A percentile compares a stretch with the other conserved stretches of the same genome.
Evolutionary conservation across 1,284 basidiomycete species (phyloP).

Genomic region (Mycosarcoma mackinlayi): DNA sequence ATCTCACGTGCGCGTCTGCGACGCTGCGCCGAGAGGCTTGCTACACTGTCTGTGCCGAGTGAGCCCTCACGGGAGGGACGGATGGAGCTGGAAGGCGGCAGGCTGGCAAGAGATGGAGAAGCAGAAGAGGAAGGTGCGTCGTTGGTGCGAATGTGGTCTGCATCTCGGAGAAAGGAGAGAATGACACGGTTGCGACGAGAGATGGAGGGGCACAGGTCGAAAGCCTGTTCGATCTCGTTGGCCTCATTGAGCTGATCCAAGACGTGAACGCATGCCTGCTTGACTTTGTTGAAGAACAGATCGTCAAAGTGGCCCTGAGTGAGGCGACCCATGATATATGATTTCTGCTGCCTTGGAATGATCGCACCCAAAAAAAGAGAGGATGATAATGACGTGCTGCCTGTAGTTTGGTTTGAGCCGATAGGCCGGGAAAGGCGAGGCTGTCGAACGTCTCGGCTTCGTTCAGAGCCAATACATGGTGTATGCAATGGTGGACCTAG

Average conservation of each 20-base stretch:
- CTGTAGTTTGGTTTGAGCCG: background rate
- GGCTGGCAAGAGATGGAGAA: constrained; percentile 5
- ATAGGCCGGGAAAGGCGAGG: background rate
- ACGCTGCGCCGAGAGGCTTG: constrained; percentile 38
- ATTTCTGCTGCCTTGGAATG: no score
- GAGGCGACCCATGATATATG: constrained; percentile 32
- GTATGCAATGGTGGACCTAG: background rate
- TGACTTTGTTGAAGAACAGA: constrained; percentile 47
- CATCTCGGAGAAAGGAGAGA: constrained; percentile 41
- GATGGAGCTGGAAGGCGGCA: constrained; percentile 3
- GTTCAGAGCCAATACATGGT: background rate
- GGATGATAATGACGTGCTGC: no score
- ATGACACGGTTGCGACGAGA: constrained; percentile 48
- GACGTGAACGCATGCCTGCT: constrained; percentile 39
- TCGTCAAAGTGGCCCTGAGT: constrained; percentile 42
- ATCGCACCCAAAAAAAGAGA: background rate
- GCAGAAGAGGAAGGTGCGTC: constrained; percentile 5
- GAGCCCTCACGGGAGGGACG: constrained; percentile 25
- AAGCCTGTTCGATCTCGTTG: constrained; percentile 45
- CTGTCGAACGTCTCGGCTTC: background rate
- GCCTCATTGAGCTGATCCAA: constrained; percentile 47
- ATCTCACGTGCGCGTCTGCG: constrained; percentile 30
- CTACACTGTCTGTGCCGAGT: constrained; percentile 36
- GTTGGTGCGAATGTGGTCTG: constrained; percentile 13
- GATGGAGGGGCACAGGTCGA: constrained; percentile 42